Conservation (phyloP, 1,284 basidiomycete genomes). For the Ganoderma resinaceum region DNA sequence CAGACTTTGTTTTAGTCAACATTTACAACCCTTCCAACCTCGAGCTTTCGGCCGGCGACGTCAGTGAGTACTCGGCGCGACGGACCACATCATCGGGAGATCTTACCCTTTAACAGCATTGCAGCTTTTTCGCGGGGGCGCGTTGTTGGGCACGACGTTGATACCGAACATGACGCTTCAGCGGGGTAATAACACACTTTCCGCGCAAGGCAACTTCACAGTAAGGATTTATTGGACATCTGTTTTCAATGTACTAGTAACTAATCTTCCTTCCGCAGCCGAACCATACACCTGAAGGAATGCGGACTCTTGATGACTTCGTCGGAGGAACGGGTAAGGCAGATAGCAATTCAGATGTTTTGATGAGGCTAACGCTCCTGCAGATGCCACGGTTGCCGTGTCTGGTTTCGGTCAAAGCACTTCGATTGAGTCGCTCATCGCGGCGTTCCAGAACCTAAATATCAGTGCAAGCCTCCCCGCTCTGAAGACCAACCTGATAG, state of each 20-base stretch:
- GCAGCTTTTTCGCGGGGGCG: constrained; percentile 61
- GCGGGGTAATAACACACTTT: constrained; percentile 66
- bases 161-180: constrained; percentile 66
- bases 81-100: not conserved
- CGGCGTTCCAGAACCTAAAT: constrained; percentile 71
- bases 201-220: constrained; percentile 56
- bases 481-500: constrained; percentile 63
- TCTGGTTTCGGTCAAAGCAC: constrained; percentile 72
- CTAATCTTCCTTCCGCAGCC: constrained; percentile 37
- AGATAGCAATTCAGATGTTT: not conserved
- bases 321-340: constrained; percentile 54
- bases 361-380: constrained; percentile 41
- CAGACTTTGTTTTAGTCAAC: constrained; percentile 39
- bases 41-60: constrained; percentile 64
- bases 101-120: constrained; percentile 36
- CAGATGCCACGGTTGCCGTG: constrained; percentile 63
- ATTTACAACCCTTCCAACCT: constrained; percentile 80
- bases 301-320: constrained; percentile 74
- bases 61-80: constrained; percentile 50
- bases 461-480: constrained; percentile 70
- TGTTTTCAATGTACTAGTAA: no score
- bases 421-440: constrained; percentile 60
- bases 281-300: constrained; percentile 67
- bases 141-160: constrained; percentile 62
- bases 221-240: constrained; percentile 40